Base-by-base conservation (phyloP, 371 early-diverging fungal genomes). In the Basidiobolus meristosporus region DNA sequence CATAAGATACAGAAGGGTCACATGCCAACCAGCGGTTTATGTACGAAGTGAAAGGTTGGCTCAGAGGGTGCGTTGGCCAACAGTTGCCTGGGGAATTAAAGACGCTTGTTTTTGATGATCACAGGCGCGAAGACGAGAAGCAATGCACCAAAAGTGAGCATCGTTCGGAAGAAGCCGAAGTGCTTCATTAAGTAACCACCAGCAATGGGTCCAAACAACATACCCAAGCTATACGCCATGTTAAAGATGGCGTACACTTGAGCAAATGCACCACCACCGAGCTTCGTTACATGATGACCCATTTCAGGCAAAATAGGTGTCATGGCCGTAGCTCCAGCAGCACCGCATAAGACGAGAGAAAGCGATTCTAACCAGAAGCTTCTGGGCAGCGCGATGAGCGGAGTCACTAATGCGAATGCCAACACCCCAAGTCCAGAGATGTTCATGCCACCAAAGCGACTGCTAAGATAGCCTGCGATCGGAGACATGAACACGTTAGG, bases 401-500 rank as follows among this genome's bases (percentile, higher is more conserved):
- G 60, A 0, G 69, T 44, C 1, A 53, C 61, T 9, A 65, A 10
- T 2, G 68, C 63, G 57, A 68, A 60, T 45, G 65, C 43, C 7
- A 68, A 17, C 62, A 74, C 60, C 14, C 73, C 71, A 2, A 53
- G 44, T 17, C 64, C 60, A n/a, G 59, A 61, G 15, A 73, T 55
- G 12, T 46, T 47, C 39, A 63, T 53, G 31, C 67, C 58, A 9
- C 78, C 75, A 4, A 59, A 45, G 40, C 54, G 53, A 45, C 73
- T 76, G 7, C 70, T 70, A 7, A 65, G 26, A 38, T 55, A 62
- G 12, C 81, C 81, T 41, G 73, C 67, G 0, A 56, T 18, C 1
- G 77, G 69, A 1, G 76, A 59, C 36, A 65, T 48, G 39, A 75
- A 56, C 4, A 70, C 54, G 40, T 37, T 50, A 16, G 78, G 82